Evolutionary conservation across 2,329 filamentous ascomycete genomes (phyloP), one percentile per base, ranked within the genome.

Genomic region (Nigrospora osmanthi): DNA sequence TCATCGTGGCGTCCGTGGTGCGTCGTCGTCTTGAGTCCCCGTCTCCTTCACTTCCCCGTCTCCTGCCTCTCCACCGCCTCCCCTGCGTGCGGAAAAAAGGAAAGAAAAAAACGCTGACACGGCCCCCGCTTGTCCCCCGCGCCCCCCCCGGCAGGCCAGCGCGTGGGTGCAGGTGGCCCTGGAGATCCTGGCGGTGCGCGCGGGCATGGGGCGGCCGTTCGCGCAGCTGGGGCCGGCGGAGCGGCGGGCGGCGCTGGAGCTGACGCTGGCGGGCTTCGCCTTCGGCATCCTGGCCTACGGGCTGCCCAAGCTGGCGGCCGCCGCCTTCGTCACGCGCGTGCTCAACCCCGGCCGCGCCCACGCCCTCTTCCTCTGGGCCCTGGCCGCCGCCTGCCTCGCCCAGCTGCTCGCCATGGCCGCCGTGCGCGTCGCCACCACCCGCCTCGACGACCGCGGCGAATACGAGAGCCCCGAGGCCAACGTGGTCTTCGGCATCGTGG

Each of bases 251-350:
- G 42, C 42, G 34, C 35, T 36, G 12, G n/a, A 30, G 28, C 38
- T 23, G 35, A 37, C 36, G 28, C 33, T 38, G 11, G 19, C 33
- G 17, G 40, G 32, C 13, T 42, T 35, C 34, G 16, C 16, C 14
- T 34, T 34, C n/a, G 35, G 40, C 40, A 34, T 42, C 2, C 40
- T 42, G 9, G 36, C 40, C 14, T 42, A 35, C 40, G 40, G 40
- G 9, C 4, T 42, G 19, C 40, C 40, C 16, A 42, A 42, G 33
- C n/a, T 42, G 40, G 40, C 33, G 15, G 33, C 35, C 17, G 35
- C 36, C 33, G 32, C 40, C 32, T 33, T 42, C 9, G 9, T 42
- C 17, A 15, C 16, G 14, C 32, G 40, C 17, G 32, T 42, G 9
- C 33, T 42, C 33, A 1, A 35, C 14, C 40, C 40, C 2, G 10